Base-by-base conservation (phyloP, 2,329 filamentous ascomycete genomes). In the Harringtonia lauricola region DNA sequence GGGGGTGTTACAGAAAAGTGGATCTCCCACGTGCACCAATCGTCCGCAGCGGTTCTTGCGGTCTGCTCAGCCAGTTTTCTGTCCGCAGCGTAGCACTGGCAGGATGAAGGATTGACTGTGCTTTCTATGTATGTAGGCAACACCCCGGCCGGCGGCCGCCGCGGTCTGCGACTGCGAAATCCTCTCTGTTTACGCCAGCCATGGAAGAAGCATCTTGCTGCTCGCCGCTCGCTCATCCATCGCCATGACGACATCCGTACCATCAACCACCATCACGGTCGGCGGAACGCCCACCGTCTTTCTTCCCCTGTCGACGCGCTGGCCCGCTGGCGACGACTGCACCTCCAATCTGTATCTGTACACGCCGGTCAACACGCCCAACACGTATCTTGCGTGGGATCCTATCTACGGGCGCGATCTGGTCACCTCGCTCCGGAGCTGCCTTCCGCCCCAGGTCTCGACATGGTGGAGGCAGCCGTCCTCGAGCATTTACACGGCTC, bases 231-330 rank as follows among this genome's bases (percentile, higher is more conserved):
- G n/a, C n/a, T n/a, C n/a, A n/a, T n/a, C n/a, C n/a, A n/a, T 18
- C 36, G 39, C n/a, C 34, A 45, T 42, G 44, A 17, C 44, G 5
- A 7, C 41, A 4, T 17, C 40, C 2, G 2, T 33, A n/a, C n/a
- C 40, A 12, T 38, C 34, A 2, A 47, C 41, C 3, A 42, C 38
- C 24, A 35, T 47, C 45, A 43, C 41, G 5, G 38, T 47, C 22
- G 35, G 22, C 34, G 45, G 45, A n/a, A 47, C 45, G 18, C 45
- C 45, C 2, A 47, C 45, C 6, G 45, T 44, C 34, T 47, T 47
- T 30, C 34, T 47, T 2, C 45, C 45, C 15, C 31, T 47, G 21
- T 3, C 38, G 29, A 39, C 42, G 5, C 15, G 41, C 8, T 47
- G 45, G 45, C 41, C 45, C 21, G 29, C 41, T 14, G 29, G 38